These are phyloP conservation scores for Acacia melanoxylon DNA, from an alignment of 306 rosid genomes.

Conservation along the genomic window DNA sequence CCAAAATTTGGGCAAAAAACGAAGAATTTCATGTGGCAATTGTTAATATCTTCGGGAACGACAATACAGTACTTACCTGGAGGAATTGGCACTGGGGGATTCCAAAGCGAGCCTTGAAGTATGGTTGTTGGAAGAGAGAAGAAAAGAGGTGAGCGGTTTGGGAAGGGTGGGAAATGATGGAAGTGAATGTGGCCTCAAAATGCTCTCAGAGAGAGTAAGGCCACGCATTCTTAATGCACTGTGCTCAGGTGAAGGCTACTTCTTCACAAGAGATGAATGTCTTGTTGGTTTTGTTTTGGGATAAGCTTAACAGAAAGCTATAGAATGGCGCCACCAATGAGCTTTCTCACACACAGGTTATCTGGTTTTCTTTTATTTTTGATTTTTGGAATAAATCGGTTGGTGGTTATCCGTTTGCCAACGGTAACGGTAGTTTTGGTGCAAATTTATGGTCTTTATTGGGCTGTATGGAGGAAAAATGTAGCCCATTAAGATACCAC, in stretches of 20 bases:
- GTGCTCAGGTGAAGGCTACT: neutral
- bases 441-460: neutral
- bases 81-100: conserved; percentile 30
- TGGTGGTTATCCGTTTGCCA: neutral
- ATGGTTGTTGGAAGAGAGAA: conserved; percentile 39
- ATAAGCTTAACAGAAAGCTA: neutral
- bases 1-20: neutral
- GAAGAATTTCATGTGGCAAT: neutral
- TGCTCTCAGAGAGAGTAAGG: conserved; percentile 47
- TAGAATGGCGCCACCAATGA: neutral
- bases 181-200: conserved; percentile 39
- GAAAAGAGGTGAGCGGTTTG: conserved; percentile 38
- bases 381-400: neutral
- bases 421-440: neutral
- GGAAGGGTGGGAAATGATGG: conserved; percentile 31
- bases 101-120: conserved; percentile 41
- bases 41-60: neutral
- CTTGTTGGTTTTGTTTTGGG: neutral
- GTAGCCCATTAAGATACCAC: neutral
- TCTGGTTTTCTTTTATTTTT: neutral
- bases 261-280: neutral
- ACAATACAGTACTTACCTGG: conserved; percentile 33
- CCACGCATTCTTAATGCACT: conserved; percentile 47
- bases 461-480: neutral
- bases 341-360: neutral